A percentile compares a stretch with the other conserved stretches of the same genome.
These are phyloP conservation scores for Linum trigynum DNA, from an alignment of 345 rosid species.

Conservation along the genomic window DNA sequence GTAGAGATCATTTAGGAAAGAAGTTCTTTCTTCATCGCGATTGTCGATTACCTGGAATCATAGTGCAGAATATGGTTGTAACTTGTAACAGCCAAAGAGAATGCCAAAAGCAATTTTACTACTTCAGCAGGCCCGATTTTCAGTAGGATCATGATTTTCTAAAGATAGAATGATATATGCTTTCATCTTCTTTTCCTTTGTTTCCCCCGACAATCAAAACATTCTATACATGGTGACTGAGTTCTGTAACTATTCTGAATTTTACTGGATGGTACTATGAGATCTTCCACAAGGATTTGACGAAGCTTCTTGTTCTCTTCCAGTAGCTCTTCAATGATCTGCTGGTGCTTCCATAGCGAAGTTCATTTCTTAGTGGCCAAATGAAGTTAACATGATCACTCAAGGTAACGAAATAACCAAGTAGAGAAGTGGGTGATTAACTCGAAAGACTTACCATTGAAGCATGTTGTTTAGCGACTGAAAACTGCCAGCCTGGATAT, in stretches of 20 bases:
- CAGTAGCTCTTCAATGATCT: constrained; percentile 59
- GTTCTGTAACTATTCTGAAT: constrained; percentile 34
- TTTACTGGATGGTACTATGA: constrained; percentile 64
- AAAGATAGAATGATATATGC: not conserved
- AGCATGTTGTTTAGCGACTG: constrained; percentile 65
- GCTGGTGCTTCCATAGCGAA: constrained; percentile 46
- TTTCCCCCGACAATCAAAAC: constrained; percentile 87
- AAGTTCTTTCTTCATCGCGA: too few relatives aligned
- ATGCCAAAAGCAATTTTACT: too few relatives aligned
- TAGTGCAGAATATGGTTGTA: too few relatives aligned
- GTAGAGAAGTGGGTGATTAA: constrained; percentile 1
- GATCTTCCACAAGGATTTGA: constrained; percentile 60
- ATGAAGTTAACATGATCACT: too few relatives aligned
- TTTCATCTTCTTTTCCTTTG: constrained; percentile 40
- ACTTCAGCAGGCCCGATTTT: too few relatives aligned
- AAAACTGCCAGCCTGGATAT: constrained; percentile 45
- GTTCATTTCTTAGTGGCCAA: not conserved
- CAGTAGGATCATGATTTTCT: too few relatives aligned
- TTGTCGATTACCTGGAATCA: too few relatives aligned
- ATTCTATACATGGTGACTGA: constrained; percentile 46
- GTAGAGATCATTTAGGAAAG: too few relatives aligned
- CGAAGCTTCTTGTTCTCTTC: constrained; percentile 76
- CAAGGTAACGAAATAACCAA: too few relatives aligned
- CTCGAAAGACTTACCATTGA: constrained; percentile 57
- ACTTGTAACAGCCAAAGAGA: too few relatives aligned